A percentile compares a stretch with the other conserved stretches of the same genome.
These are phyloP conservation scores for Dioszegia aurantiaca DNA, from an alignment of 768 basidiomycete species.

Conservation along the genomic window DNA sequence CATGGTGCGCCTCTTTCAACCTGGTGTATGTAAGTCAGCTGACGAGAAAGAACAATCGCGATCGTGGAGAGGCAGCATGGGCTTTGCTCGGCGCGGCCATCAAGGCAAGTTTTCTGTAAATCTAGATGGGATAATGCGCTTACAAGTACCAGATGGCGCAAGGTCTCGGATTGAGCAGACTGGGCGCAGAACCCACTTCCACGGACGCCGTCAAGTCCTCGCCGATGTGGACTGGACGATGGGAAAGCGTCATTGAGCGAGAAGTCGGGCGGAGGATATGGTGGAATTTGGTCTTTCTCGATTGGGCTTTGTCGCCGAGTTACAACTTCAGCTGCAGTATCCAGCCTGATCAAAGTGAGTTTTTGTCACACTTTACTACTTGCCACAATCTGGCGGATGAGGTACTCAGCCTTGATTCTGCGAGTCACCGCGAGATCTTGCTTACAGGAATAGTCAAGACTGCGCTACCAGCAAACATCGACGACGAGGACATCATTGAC, in stretches of 20 bases:
- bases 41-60: slow-evolving; percentile 49
- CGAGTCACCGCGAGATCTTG: not conserved
- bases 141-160: slow-evolving; percentile 48
- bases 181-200: slow-evolving; percentile 50
- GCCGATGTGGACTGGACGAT: slow-evolving; percentile 51
- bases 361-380: too few species aligned
- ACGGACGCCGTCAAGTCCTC: slow-evolving; percentile 33
- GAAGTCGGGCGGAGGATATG: slow-evolving; percentile 51
- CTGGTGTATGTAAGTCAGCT: not conserved
- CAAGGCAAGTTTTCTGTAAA: slow-evolving; percentile 39
- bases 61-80: slow-evolving; percentile 52
- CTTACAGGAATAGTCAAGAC: slow-evolving; percentile 45
- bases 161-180: slow-evolving; percentile 50
- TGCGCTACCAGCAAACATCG: slow-evolving; percentile 51
- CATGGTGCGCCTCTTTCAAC: slow-evolving; percentile 32
- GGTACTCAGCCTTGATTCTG: too few species aligned
- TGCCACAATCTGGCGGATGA: too few species aligned
- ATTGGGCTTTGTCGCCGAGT: slow-evolving; percentile 51
- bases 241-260: slow-evolving; percentile 51
- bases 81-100: slow-evolving; percentile 51
- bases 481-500: slow-evolving; percentile 52
- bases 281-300: slow-evolving; percentile 53
- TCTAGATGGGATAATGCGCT: not conserved
- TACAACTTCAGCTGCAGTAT: slow-evolving; percentile 51
- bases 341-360: slow-evolving; percentile 52